Evolutionary conservation across 2,329 filamentous ascomycete genomes (phyloP), one percentile per base, ranked within the genome.

Genomic region (Nemania bipapillata): DNA sequence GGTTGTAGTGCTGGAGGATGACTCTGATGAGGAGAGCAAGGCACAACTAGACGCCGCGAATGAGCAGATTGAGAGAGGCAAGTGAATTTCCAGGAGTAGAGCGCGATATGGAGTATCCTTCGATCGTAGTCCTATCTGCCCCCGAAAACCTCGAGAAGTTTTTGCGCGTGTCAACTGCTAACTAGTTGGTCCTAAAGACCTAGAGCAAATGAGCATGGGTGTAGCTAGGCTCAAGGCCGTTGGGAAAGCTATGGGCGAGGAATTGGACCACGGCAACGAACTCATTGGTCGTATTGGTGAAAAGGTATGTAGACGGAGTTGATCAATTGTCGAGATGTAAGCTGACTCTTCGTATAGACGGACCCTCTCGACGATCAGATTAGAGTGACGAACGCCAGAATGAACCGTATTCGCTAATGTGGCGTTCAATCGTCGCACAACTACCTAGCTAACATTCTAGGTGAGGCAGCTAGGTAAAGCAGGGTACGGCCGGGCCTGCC

Each of bases 211-310:
- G 69, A 66, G 63, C 17, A 26, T 64, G 30, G 69, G 69, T 28
- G 69, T 71, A 40, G 56, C 69, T n/a, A 57, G 63, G 49, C 69
- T 71, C 42, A 71, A 71, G 28, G 69, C 69, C 35, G 63, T 96
- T 24, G 92, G 92, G 17, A 84, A 86, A 73, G 92, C 91, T 53
- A 94, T 93, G 76, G 91, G 90, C 55, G 83, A 87, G 54, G 92
- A 96, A 78, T 86, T 96, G 26, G 90, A 93, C 69, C 83, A 86
- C 66, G 92, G 96, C 82, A 96, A 96, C 80, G 86, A 86, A 75
- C 78, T 84, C 76, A 91, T 97, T 76, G 90, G 92, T 70, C 86
- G 90, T 67, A 93, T 97, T 77, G 92, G 87, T 72, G 83, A 83
- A 73, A 96, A 96, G 91, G 92, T 92, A 81, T 77, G 83, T 45